phyloP scores from a whole-genome alignment of 2,329 filamentous ascomycete genomes.

The Penicillium sp. region DNA sequence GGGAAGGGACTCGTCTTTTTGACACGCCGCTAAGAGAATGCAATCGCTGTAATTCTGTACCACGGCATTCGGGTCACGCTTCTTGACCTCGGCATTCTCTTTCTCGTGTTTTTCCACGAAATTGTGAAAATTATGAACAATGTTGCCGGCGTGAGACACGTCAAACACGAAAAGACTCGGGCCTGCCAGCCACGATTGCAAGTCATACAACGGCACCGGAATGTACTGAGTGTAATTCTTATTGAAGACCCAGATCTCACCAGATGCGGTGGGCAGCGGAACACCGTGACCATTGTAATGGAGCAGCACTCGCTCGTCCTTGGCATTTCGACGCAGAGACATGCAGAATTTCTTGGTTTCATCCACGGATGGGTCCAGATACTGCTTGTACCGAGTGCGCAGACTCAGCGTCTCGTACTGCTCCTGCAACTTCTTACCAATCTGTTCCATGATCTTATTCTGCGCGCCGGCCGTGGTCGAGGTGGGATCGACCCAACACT shows the following conservation, averaged over 20 bases:
- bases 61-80: conserved; percentile 64
- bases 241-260: conserved; percentile 99
- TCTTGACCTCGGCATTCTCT: conserved; percentile 71
- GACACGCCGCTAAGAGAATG: conserved; percentile 89
- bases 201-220: conserved; percentile 86
- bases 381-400: conserved; percentile 94
- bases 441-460: conserved; percentile 81
- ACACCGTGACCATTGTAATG: conserved; percentile 99
- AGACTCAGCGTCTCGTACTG: conserved; percentile 96
- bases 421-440: conserved; percentile 89
- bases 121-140: conserved; percentile 87
- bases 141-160: conserved; percentile 92
- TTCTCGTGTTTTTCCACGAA: conserved; percentile 93
- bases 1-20: conserved; percentile 82
- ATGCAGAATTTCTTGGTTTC: conserved; percentile 96
- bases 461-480: conserved; percentile 66
- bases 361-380: conserved; percentile 91
- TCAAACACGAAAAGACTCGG: conserved; percentile 97
- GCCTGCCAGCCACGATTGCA: conserved; percentile 92
- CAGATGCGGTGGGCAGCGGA: conserved; percentile 87
- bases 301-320: conserved; percentile 92
- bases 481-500: conserved; percentile 94
- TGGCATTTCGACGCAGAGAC: conserved; percentile 82
- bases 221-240: conserved; percentile 99
- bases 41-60: conserved; percentile 68